Percentiles rank a stretch among this genome's conserved stretches.
These are phyloP conservation scores for Eimeria praecox DNA, from an alignment of 169 alveolate genomes.

Conservation along the genomic window DNA sequence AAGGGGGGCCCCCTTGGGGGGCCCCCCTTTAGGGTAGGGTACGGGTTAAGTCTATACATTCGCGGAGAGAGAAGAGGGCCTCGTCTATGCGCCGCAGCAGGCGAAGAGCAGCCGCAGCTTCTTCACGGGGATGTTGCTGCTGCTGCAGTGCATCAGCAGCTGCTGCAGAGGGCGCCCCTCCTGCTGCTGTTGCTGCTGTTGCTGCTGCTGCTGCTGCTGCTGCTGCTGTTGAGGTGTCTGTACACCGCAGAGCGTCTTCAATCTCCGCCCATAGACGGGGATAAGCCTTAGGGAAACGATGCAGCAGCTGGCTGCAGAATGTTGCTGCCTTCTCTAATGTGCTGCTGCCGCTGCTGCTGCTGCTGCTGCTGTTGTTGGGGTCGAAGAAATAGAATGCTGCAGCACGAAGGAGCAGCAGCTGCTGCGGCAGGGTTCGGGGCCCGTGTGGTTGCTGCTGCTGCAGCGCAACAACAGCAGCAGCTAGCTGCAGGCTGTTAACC, in stretches of 20 bases:
- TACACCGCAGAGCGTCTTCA: neutral
- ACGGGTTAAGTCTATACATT: neutral
- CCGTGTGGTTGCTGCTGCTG: conserved; percentile 54
- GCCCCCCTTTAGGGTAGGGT: neutral
- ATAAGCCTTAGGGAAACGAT: conserved; percentile 12
- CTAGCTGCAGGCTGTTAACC: neutral
- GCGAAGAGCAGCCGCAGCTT: conserved; percentile 12
- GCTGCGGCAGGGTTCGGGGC: conserved; percentile 27
- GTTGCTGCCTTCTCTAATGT: neutral
- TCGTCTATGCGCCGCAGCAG: conserved; percentile 31
- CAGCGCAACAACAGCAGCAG: conserved; percentile 54
- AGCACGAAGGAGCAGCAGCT: conserved; percentile 37
- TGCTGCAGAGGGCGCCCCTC: neutral
- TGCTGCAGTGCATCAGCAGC: too few relatives aligned
- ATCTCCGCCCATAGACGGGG: conserved; percentile 37
- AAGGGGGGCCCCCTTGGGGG: too few relatives aligned
- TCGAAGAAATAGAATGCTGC: too few relatives aligned
- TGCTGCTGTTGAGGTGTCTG: conserved; percentile 12
- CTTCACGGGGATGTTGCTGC: neutral
- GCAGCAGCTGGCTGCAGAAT: conserved; percentile 26
- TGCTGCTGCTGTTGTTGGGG: too few relatives aligned
- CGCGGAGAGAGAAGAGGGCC: conserved; percentile 36
- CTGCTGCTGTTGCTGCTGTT: conserved; percentile 56
- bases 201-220: conserved; percentile 49
- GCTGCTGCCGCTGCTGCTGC: too few relatives aligned